Conservation (phyloP, 2,329 filamentous ascomycete genomes). For the Fusarium globosum region DNA sequence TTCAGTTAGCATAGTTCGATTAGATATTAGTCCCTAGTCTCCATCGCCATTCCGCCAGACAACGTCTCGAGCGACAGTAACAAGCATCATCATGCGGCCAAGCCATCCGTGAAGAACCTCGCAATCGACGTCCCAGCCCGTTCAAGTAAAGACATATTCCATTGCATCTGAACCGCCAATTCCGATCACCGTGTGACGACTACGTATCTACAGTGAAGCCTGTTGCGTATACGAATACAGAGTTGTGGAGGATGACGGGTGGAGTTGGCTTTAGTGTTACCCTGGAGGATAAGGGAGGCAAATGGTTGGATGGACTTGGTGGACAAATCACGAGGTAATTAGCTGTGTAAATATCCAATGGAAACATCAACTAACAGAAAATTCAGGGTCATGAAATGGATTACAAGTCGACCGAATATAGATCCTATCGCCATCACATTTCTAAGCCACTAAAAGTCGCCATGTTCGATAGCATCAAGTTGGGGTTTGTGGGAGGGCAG, state of each 20-base stretch:
- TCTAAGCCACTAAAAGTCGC: neutral
- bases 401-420: neutral
- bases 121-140: neutral
- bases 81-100: constrained; percentile 11
- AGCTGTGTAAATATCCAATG: neutral
- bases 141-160: constrained; percentile 7
- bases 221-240: constrained; percentile 11
- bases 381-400: too few species aligned
- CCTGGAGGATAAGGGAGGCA: neutral
- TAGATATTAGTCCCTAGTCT: constrained; percentile 17
- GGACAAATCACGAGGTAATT: neutral
- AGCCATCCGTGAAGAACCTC: constrained; percentile 22
- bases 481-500: neutral
- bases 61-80: constrained; percentile 7
- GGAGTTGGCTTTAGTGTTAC: neutral
- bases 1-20: constrained; percentile 27
- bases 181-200: constrained; percentile 23
- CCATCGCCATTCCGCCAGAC: constrained; percentile 8
- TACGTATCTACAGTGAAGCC: constrained; percentile 11
- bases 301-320: neutral
- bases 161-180: constrained; percentile 16
- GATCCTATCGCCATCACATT: neutral
- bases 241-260: neutral
- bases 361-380: neutral
- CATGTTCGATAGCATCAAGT: neutral